Conservation (phyloP, 1,284 basidiomycete genomes). For the Melampsora americana region DNA sequence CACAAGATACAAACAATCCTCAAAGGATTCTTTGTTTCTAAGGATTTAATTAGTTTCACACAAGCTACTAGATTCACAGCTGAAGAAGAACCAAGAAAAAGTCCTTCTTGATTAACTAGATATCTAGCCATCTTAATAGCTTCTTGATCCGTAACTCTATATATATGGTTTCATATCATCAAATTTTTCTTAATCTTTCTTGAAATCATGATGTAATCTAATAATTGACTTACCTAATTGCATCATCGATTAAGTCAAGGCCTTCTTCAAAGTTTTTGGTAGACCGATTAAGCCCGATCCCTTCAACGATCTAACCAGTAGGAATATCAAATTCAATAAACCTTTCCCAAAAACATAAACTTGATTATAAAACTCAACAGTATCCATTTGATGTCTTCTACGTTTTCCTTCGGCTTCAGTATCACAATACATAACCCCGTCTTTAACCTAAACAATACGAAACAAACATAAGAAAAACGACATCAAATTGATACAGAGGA, state of each 20-base stretch:
- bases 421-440: constrained; percentile 87
- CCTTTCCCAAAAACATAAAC: background rate
- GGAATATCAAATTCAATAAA: constrained; percentile 2
- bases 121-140: constrained; percentile 89
- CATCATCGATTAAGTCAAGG: constrained; percentile 75
- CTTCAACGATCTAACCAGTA: constrained; percentile 55
- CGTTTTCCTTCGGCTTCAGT: constrained; percentile 94
- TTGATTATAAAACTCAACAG: background rate
- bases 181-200: too few species aligned
- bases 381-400: constrained; percentile 68
- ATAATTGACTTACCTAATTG: constrained; percentile 67
- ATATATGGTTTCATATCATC: too few species aligned
- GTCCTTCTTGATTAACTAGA: constrained; percentile 79
- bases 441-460: constrained; percentile 63
- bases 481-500: too few species aligned
- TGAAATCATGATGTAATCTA: too few species aligned
- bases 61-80: constrained; percentile 93
- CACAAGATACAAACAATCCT: constrained; percentile 31
- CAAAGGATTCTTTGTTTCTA: constrained; percentile 55
- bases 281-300: constrained; percentile 78
- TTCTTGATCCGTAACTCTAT: constrained; percentile 79
- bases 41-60: constrained; percentile 69
- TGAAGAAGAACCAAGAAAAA: constrained; percentile 93
- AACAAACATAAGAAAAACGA: constrained; percentile 45
- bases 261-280: constrained; percentile 82